Evolutionary conservation across 768 basidiomycete species (phyloP).

Genomic region (Suillus hirtellus): DNA sequence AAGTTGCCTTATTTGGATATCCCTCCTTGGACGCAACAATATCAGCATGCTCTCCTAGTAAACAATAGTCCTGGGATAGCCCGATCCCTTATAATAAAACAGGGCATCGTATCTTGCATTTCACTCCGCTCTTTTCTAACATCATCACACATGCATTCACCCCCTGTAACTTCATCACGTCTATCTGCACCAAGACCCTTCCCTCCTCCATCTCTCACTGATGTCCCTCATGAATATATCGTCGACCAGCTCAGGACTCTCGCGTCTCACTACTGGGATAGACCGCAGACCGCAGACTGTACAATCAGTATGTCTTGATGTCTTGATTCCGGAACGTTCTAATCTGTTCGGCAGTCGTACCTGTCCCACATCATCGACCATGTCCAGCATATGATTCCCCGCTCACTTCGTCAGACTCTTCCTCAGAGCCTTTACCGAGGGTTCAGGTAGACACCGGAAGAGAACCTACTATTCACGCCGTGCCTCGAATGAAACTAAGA

Average conservation of each 20-base stretch:
- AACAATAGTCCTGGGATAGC: constrained; percentile 32
- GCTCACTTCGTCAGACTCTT: constrained; percentile 11
- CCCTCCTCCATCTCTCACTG: constrained; percentile 60
- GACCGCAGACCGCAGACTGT: constrained; percentile 75
- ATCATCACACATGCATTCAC: constrained; percentile 3
- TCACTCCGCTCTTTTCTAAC: constrained; percentile 1
- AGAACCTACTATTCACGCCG: constrained; percentile 50
- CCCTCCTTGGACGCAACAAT: constrained; percentile 12
- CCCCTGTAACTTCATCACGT: constrained; percentile 6
- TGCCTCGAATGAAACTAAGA: constrained; percentile 61
- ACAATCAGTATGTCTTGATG: constrained; percentile 56
- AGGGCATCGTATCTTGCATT: constrained; percentile 21
- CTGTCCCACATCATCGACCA: constrained; percentile 40
- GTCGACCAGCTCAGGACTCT: constrained; percentile 65
- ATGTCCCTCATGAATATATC: constrained; percentile 74
- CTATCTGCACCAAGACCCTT: constrained; percentile 50
- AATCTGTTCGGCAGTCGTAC: constrained; percentile 42
- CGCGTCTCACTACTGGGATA: constrained; percentile 72
- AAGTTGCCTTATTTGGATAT: neutral
- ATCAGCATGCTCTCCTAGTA: constrained; percentile 15
- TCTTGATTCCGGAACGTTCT: neutral
- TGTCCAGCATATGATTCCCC: constrained; percentile 5
- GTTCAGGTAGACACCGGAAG: constrained; percentile 43
- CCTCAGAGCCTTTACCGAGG: constrained; percentile 24
- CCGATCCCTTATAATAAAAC: constrained; percentile 34